Conservation (phyloP, 2,329 filamentous ascomycete genomes). For the Cladosporium sphaerospermum region DNA sequence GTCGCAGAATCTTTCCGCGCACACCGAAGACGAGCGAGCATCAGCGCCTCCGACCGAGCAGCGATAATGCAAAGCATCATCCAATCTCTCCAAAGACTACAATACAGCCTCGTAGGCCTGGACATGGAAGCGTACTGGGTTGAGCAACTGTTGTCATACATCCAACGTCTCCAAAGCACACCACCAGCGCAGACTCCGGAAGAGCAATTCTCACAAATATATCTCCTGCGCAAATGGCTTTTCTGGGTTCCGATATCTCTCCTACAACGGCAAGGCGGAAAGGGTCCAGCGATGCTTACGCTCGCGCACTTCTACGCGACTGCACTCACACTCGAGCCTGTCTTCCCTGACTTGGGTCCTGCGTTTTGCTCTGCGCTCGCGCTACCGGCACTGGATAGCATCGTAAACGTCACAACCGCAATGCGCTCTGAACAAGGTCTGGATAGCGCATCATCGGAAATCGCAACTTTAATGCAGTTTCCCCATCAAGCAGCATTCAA, state of each 20-base stretch:
- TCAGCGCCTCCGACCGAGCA: constrained; percentile 19
- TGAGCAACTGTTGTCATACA: constrained; percentile 42
- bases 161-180: constrained; percentile 39
- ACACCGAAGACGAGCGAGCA: constrained; percentile 15
- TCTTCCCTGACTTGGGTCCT: constrained; percentile 86
- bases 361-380: constrained; percentile 68
- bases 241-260: constrained; percentile 91
- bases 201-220: constrained; percentile 84
- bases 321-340: constrained; percentile 77
- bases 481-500: constrained; percentile 37
- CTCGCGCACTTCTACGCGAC: constrained; percentile 89
- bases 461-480: constrained; percentile 42
- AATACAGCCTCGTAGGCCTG: constrained; percentile 37
- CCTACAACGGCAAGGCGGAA: constrained; percentile 68
- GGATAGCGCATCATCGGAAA: constrained; percentile 37
- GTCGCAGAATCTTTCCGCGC: constrained; percentile 19
- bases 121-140: constrained; percentile 45
- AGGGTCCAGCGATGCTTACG: constrained; percentile 71
- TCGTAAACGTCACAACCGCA: constrained; percentile 66
- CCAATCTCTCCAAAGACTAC: constrained; percentile 38
- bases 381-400: constrained; percentile 77
- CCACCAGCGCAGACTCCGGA: constrained; percentile 51
- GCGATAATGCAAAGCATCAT: constrained; percentile 35
- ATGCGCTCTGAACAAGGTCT: constrained; percentile 47
- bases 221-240: constrained; percentile 82